Evolutionary conservation across 202 grass and related monocot species (phyloP), one percentile per base, ranked within the genome.

Genomic region (Alloteropsis angusta): DNA sequence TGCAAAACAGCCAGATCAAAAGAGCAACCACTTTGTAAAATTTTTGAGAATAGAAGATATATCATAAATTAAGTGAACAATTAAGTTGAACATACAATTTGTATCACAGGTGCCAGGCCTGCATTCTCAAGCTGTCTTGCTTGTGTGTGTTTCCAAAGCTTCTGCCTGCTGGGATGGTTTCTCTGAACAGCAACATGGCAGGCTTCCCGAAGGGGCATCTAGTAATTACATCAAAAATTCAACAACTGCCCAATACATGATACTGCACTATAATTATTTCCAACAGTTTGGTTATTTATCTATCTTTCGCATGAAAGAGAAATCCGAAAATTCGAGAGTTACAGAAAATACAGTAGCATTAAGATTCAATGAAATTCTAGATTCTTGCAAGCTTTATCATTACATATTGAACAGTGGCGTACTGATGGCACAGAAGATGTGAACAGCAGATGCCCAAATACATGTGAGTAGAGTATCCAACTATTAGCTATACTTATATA

Each of bases 171-270:
- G 18, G 92, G 88, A 68, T 89, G 39, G 16, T 78, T 96, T 86
- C 88, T 99, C 79, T 99, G 96, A 80, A 99, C 70, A 84, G 96
- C 90, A 81, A 95, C 96, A 86, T 95, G 96, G 50, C 96, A 99
- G 15, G 96, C 96, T 74, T 99, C 96, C 79, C 90, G 81, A 80
- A 94, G 87, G 38, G 94, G 94, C 94, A 99, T 95, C 92, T 99
- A 78, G 71, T 73, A 72, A 45, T 65, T 36, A 1, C 47, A 85
- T 46, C 76, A 49, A 85, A 60, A 75, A 45, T 17, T 71, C 3
- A 74, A 63, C 42, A 83, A 75, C 16, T 1, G 10, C 57, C 0
- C 19, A 69, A 72, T 18, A 79, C n/a, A 75, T 80, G 17, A 63
- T 54, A 54, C 23, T 44, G 25, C 28, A 57, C 54, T 74, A 65